phyloP scores from a whole-genome alignment of 108 stramenopile genomes.

The Aureococcus anophagefferens region DNA sequence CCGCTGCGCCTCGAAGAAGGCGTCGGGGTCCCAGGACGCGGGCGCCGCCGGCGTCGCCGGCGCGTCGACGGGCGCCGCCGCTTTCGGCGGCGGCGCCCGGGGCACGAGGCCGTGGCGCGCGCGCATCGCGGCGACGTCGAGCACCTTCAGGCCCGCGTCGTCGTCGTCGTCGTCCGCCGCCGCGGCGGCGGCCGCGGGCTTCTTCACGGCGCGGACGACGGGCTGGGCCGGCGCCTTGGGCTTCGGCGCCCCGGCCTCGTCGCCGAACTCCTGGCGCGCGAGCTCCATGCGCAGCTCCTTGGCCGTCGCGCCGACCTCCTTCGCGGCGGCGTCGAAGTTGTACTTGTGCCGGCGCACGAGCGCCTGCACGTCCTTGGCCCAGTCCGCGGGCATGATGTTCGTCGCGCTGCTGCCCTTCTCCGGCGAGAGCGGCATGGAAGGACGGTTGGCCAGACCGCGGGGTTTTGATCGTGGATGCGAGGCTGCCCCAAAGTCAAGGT shows the following conservation, averaged over 20 bases:
- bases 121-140: background rate
- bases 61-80: no score
- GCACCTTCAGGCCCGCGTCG: background rate
- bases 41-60: no score
- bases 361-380: background rate
- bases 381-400: no score
- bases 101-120: no score
- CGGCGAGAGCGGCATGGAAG: no score
- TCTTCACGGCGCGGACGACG: background rate
- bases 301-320: background rate
- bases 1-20: background rate
- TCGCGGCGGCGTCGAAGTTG: background rate
- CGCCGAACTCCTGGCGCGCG: background rate
- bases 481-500: no score
- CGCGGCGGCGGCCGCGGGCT: no score
- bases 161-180: background rate
- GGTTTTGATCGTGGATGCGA: no score
- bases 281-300: background rate
- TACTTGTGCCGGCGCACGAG: background rate
- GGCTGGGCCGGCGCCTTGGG: background rate
- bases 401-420: no score
- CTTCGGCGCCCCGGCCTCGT: background rate
- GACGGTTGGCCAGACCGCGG: no score
- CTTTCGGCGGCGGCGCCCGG: no score
- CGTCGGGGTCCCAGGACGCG: background rate